Conservation (phyloP, 163 green algal species). For the Prototheca cutis region DNA sequence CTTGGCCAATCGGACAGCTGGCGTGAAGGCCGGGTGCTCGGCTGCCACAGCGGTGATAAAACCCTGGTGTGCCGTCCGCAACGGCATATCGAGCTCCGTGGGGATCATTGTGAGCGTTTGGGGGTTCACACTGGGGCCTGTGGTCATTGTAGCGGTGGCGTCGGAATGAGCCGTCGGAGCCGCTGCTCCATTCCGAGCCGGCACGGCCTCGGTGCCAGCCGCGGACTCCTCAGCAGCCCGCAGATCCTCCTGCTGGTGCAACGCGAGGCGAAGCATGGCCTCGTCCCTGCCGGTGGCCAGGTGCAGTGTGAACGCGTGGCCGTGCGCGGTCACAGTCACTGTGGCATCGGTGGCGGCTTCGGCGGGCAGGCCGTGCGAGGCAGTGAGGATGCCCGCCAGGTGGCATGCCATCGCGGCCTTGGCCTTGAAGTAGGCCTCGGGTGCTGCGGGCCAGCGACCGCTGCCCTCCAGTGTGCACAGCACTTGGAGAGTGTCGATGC, state of each 20-base stretch:
- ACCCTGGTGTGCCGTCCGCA: conserved; percentile 45
- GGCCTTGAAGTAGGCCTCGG: conserved; percentile 53
- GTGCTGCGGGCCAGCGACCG: conserved; percentile 29
- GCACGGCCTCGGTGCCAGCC: too few species aligned
- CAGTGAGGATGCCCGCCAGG: conserved; percentile 44
- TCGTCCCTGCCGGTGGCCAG: conserved; percentile 45
- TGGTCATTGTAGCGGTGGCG: too few species aligned
- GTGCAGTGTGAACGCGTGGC: conserved; percentile 67
- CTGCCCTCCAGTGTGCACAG: conserved; percentile 72
- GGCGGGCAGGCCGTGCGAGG: conserved; percentile 27
- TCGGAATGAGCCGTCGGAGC: too few species aligned
- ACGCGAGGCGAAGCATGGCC: conserved; percentile 1
- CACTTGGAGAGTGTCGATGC: conserved; percentile 61
- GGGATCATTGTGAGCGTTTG: not conserved
- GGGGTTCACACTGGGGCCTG: too few species aligned
- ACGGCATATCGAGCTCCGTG: conserved; percentile 9
- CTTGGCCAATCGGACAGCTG: conserved; percentile 39
- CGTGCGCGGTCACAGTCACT: conserved; percentile 65
- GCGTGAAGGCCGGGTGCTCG: conserved; percentile 42
- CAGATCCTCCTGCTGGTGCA: not conserved
- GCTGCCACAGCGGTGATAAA: conserved; percentile 34
- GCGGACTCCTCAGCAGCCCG: conserved; percentile 1
- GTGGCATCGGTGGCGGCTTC: conserved; percentile 34
- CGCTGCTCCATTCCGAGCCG: too few species aligned
- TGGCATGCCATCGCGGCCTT: conserved; percentile 65